phyloP scores from a whole-genome alignment of 805 yeast species.

The Nakazawaea wickerhamii region DNA sequence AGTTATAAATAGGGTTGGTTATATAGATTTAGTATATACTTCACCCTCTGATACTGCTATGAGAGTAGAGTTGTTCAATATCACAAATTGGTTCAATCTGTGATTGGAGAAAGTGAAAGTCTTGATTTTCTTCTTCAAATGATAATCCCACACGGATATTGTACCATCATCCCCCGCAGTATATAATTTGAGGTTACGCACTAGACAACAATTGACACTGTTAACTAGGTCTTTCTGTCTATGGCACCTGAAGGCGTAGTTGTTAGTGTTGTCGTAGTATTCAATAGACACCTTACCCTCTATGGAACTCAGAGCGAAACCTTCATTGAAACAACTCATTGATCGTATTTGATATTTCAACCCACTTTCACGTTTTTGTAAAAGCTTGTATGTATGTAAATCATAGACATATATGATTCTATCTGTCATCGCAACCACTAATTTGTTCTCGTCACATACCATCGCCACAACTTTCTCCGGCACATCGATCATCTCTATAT shows the following conservation, averaged over 20 bases:
- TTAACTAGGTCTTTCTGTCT: slow-evolving; percentile 25
- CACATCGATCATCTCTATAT: slow-evolving; percentile 18
- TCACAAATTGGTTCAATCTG: neutral
- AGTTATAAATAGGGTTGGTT: too few relatives aligned
- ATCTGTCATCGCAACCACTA: slow-evolving; percentile 51
- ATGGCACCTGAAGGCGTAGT: slow-evolving; percentile 83
- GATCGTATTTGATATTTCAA: slow-evolving; percentile 60
- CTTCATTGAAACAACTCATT: slow-evolving; percentile 46
- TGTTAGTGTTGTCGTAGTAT: slow-evolving; percentile 45
- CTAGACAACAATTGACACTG: slow-evolving; percentile 10
- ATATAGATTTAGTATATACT: neutral
- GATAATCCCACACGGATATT: slow-evolving; percentile 4
- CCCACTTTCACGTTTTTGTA: slow-evolving; percentile 55
- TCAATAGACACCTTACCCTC: slow-evolving; percentile 82
- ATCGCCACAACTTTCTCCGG: slow-evolving; percentile 55
- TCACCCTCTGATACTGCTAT: neutral
- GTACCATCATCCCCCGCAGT: slow-evolving; percentile 10
- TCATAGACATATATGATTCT: slow-evolving; percentile 57
- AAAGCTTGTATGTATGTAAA: slow-evolving; percentile 38
- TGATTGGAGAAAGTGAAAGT: neutral
- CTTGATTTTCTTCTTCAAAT: neutral
- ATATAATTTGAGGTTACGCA: neutral
- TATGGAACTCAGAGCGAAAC: slow-evolving; percentile 65
- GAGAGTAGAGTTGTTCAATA: neutral
- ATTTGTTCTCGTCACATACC: slow-evolving; percentile 39